Evolutionary conservation across 345 rosid species (phyloP).

Genomic region (Salix suchowensis): DNA sequence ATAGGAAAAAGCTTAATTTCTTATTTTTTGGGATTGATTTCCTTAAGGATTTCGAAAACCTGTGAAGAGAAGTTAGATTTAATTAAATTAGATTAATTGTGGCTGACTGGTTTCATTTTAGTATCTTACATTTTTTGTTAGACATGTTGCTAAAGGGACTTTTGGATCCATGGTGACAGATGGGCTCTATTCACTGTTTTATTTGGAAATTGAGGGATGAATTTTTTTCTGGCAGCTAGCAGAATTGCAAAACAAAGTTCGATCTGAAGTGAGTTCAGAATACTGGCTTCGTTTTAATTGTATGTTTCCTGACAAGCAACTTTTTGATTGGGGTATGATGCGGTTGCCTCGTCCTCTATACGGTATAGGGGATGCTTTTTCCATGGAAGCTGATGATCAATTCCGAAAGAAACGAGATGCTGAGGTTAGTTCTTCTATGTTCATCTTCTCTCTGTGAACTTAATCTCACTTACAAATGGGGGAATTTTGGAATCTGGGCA

Average conservation of each 20-base stretch:
- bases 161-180: slow-evolving; percentile 6
- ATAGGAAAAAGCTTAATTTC: not conserved
- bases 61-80: slow-evolving; percentile 1
- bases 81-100: slow-evolving; percentile 3
- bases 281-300: slow-evolving; percentile 77
- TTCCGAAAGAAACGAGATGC: slow-evolving; percentile 90
- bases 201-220: slow-evolving; percentile 25
- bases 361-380: slow-evolving; percentile 91
- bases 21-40: not conserved
- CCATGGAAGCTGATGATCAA: slow-evolving; percentile 81
- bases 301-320: slow-evolving; percentile 56
- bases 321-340: slow-evolving; percentile 97
- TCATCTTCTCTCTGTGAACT: not conserved
- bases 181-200: slow-evolving; percentile 6
- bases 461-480: not conserved
- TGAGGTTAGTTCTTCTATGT: slow-evolving; percentile 49
- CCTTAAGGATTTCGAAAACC: not conserved
- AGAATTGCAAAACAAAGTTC: slow-evolving; percentile 79
- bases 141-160: slow-evolving; percentile 3
- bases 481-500: slow-evolving; percentile 6
- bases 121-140: not conserved
- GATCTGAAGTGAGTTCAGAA: slow-evolving; percentile 76
- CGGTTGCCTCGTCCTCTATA: slow-evolving; percentile 70
- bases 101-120: not conserved
- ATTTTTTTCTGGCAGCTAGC: slow-evolving; percentile 53